These are phyloP conservation scores for Pharnaceum exiguum DNA, from an alignment of 148 eudicot species.

Conservation along the genomic window DNA sequence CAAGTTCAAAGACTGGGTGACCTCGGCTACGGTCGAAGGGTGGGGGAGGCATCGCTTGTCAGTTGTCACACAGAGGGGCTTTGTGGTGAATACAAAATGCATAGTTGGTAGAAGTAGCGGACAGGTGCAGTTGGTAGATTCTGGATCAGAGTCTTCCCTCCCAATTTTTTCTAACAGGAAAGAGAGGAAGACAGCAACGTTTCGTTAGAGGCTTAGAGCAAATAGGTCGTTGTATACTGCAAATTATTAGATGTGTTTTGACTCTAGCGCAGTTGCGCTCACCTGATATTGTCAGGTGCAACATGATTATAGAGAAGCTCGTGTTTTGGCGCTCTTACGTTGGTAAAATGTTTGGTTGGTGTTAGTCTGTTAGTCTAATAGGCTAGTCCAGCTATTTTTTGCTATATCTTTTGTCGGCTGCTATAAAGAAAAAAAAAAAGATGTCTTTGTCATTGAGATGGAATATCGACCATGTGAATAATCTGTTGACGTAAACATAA, in stretches of 20 bases:
- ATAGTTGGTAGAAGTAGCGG: conserved; percentile 7
- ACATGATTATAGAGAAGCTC: too few relatives aligned
- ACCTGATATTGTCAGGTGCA: too few relatives aligned
- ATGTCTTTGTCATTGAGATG: too few relatives aligned
- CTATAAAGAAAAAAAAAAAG: too few relatives aligned
- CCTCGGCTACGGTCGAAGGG: neutral
- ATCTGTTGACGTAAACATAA: too few relatives aligned
- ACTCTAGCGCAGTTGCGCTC: too few relatives aligned
- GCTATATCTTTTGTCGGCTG: too few relatives aligned
- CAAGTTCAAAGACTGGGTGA: neutral
- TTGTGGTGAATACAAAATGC: neutral
- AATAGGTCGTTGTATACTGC: neutral
- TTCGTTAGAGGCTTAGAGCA: conserved; percentile 16
- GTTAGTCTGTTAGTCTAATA: too few relatives aligned
- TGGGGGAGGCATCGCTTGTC: neutral
- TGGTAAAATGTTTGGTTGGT: too few relatives aligned
- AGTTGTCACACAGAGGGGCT: neutral
- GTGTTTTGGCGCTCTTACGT: too few relatives aligned
- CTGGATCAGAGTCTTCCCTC: neutral
- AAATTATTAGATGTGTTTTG: neutral
- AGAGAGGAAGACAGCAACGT: neutral
- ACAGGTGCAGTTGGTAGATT: conserved; percentile 5
- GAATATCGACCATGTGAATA: too few relatives aligned
- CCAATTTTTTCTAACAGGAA: neutral
- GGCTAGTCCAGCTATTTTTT: too few relatives aligned